These are phyloP conservation scores for Boletus pseudo-olivaceus DNA, from an alignment of 768 basidiomycete species.

Conservation along the genomic window DNA sequence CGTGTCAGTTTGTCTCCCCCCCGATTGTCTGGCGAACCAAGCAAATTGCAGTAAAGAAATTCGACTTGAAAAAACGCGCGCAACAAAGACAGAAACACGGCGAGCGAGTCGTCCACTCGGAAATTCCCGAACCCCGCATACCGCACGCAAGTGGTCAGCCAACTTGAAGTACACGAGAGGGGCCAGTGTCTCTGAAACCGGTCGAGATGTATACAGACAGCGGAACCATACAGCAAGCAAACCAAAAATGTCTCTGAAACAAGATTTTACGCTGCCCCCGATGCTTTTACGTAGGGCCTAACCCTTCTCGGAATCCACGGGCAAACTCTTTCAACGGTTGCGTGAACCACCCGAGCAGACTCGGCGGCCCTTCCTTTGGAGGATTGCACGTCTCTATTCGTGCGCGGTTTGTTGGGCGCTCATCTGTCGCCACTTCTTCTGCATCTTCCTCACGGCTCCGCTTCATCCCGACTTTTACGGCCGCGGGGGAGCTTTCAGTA, in stretches of 20 bases:
- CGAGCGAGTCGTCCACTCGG: slow-evolving; percentile 20
- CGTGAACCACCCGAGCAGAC: slow-evolving; percentile 55
- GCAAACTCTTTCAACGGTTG: slow-evolving; percentile 62
- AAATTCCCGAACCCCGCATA: slow-evolving; percentile 25
- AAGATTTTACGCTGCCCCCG: neutral
- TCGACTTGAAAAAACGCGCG: slow-evolving; percentile 17
- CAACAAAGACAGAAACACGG: slow-evolving; percentile 11
- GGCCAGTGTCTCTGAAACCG: neutral
- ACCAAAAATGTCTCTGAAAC: neutral
- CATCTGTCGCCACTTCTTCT: slow-evolving; percentile 35
- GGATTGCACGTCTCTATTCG: slow-evolving; percentile 46
- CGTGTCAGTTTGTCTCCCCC: slow-evolving; percentile 13
- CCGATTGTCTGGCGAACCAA: slow-evolving; percentile 4
- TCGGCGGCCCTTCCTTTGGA: slow-evolving; percentile 44
- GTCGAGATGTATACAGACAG: slow-evolving; percentile 5
- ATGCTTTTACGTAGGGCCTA: slow-evolving; percentile 29
- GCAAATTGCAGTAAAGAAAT: slow-evolving; percentile 4
- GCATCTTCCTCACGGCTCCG: slow-evolving; percentile 45
- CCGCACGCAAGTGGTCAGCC: slow-evolving; percentile 20
- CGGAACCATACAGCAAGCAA: slow-evolving; percentile 9
- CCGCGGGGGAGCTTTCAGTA: slow-evolving; percentile 19
- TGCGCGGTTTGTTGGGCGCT: slow-evolving; percentile 47
- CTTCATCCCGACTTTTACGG: slow-evolving; percentile 38
- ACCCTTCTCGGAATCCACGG: slow-evolving; percentile 64
- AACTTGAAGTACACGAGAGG: neutral